These are phyloP conservation scores for Penicillium fimorum DNA, from an alignment of 495 filamentous ascomycete species.

Conservation along the genomic window DNA sequence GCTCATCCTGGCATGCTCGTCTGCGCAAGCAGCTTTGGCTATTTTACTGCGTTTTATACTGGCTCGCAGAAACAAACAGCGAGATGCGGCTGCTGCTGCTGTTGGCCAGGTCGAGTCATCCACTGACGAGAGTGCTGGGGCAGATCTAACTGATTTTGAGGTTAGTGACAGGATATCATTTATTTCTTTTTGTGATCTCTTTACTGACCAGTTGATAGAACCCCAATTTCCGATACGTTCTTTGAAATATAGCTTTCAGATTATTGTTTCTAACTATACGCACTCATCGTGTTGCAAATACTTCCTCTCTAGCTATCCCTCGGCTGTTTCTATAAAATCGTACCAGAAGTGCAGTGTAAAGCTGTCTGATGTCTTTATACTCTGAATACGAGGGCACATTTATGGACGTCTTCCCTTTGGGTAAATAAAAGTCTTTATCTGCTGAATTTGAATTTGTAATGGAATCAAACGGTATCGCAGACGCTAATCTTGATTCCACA, in stretches of 20 bases:
- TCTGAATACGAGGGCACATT: too few species aligned
- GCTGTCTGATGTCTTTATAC: too few species aligned
- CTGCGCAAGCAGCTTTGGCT: constrained; percentile 18
- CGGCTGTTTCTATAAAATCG: too few species aligned
- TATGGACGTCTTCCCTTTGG: too few species aligned
- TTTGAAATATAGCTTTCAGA: constrained; percentile 10
- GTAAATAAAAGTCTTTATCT: too few species aligned
- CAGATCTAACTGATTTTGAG: constrained; percentile 29
- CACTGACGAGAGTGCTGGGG: constrained; percentile 10
- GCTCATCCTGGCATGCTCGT: constrained; percentile 30
- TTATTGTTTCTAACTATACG: too few species aligned
- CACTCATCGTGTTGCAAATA: too few species aligned
- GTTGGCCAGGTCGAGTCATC: not conserved
- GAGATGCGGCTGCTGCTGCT: constrained; percentile 15
- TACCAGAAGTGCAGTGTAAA: too few species aligned
- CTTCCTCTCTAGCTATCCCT: too few species aligned
- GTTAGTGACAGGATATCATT: constrained; percentile 2
- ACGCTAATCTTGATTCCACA: too few species aligned
- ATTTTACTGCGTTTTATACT: constrained; percentile 19
- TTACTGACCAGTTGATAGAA: constrained; percentile 17
- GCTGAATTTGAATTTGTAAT: too few species aligned
- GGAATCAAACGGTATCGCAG: too few species aligned
- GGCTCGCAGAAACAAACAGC: constrained; percentile 16
- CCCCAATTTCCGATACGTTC: constrained; percentile 23
- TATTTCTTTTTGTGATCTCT: not conserved